A percentile compares a stretch with the other conserved stretches of the same genome.
Conservation (phyloP, 1,139 yeast species). For the Blastobotrys persicus region DNA sequence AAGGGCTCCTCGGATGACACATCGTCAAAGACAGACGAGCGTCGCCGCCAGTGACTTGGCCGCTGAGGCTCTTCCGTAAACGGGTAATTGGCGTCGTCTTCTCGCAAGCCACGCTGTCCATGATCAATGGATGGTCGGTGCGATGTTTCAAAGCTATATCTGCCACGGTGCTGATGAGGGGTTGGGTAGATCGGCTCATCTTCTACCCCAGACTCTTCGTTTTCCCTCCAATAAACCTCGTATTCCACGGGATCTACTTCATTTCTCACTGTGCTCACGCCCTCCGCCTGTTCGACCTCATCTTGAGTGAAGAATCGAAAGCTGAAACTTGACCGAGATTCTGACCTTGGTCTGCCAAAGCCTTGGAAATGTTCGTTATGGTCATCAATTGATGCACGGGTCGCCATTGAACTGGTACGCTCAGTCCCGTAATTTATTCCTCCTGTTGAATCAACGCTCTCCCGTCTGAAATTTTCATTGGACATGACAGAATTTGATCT, state of each 20-base stretch:
- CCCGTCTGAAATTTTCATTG: constrained; percentile 23
- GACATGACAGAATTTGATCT: constrained; percentile 18
- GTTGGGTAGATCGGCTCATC: constrained; percentile 35
- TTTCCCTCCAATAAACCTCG: constrained; percentile 38
- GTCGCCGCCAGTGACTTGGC: constrained; percentile 17
- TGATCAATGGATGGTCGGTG: constrained; percentile 11
- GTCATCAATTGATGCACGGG: neutral
- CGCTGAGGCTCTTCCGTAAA: constrained; percentile 13
- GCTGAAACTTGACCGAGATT: constrained; percentile 44
- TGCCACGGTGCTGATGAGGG: constrained; percentile 26
- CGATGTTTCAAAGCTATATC: constrained; percentile 22
- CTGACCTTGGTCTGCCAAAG: constrained; percentile 15
- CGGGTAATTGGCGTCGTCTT: neutral
- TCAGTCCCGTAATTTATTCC: constrained; percentile 8
- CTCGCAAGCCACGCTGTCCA: neutral
- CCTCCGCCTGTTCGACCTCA: constrained; percentile 83
- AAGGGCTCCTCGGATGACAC: constrained; percentile 16
- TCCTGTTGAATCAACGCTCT: constrained; percentile 10
- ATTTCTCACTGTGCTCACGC: constrained; percentile 73
- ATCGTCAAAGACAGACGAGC: constrained; percentile 23
- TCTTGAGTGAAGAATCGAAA: constrained; percentile 71
- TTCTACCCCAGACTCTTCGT: constrained; percentile 22
- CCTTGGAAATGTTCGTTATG: neutral
- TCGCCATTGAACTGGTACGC: constrained; percentile 9
- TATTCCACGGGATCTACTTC: constrained; percentile 44